Conservation (phyloP, 208 protist genomes). For the Leishmania aethiopica region DNA sequence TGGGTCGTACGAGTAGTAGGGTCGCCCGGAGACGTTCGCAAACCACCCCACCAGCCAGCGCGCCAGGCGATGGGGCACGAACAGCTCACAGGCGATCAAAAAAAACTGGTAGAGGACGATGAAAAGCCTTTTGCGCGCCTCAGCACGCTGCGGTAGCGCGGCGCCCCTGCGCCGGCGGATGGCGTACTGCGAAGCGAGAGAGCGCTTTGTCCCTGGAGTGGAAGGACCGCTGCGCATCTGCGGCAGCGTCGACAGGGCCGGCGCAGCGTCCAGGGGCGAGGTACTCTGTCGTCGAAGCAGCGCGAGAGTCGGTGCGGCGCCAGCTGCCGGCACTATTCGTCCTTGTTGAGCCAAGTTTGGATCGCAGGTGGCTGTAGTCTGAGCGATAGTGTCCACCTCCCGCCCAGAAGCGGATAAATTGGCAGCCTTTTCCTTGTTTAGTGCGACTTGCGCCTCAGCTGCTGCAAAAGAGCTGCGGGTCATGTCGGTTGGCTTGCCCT, state of each 20-base stretch:
- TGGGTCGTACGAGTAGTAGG: slow-evolving; percentile 50
- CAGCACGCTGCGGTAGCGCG: neutral
- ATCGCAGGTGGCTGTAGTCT: neutral
- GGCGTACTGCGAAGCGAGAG: slow-evolving; percentile 49
- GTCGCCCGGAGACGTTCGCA: slow-evolving; percentile 24
- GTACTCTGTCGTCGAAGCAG: neutral
- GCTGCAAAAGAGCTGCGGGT: neutral
- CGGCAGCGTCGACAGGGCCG: neutral
- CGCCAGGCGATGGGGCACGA: slow-evolving; percentile 44
- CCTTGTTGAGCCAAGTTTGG: neutral
- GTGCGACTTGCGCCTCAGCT: neutral
- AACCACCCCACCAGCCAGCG: slow-evolving; percentile 40
- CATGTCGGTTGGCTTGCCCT: too few species aligned
- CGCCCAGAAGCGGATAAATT: neutral
- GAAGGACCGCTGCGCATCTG: neutral
- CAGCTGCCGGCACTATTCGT: neutral
- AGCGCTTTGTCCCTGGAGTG: slow-evolving; percentile 22
- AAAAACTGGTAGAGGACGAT: slow-evolving; percentile 40
- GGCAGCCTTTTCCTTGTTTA: neutral
- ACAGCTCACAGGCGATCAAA: slow-evolving; percentile 40
- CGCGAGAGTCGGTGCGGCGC: neutral
- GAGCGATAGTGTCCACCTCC: neutral
- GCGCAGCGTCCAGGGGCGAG: neutral
- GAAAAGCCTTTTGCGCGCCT: slow-evolving; percentile 7
- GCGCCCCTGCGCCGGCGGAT: slow-evolving; percentile 23